A percentile compares a stretch with the other conserved stretches of the same genome.
phyloP scores from a whole-genome alignment of 768 basidiomycete genomes.

The Kwoniella shandongensis region DNA sequence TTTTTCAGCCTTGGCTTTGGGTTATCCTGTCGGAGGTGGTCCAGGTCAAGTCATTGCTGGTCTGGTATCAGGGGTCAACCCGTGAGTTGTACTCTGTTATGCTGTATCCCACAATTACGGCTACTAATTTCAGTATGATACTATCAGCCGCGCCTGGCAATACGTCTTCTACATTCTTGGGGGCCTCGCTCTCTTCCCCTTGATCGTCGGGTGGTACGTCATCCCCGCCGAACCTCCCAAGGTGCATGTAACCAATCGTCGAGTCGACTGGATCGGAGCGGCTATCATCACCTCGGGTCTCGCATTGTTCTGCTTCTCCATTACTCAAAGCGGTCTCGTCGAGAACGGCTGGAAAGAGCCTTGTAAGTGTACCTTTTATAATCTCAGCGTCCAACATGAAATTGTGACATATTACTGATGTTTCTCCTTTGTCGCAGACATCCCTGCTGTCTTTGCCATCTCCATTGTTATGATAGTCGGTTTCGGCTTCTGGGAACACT shows the following conservation, averaged over 20 bases:
- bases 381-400: no score
- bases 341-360: constrained; percentile 62
- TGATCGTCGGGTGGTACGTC: constrained; percentile 60
- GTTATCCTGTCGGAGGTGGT: constrained; percentile 74
- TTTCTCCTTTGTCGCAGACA: no score
- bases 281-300: constrained; percentile 64
- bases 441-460: constrained; percentile 65
- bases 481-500: constrained; percentile 67
- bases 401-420: no score
- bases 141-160: constrained; percentile 49
- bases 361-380: constrained; percentile 55
- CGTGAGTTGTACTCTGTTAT: constrained; percentile 1
- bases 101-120: neutral
- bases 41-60: constrained; percentile 70
- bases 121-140: neutral
- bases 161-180: constrained; percentile 64
- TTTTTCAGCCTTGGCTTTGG: constrained; percentile 77
- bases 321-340: constrained; percentile 65
- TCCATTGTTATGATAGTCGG: constrained; percentile 62
- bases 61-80: constrained; percentile 53
- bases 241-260: constrained; percentile 62
- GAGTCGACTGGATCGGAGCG: constrained; percentile 76
- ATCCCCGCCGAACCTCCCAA: constrained; percentile 63
- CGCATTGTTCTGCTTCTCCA: constrained; percentile 67
- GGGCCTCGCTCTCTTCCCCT: constrained; percentile 61